Evolutionary conservation across 768 basidiomycete species (phyloP).

Genomic region (Boletus reticulatus): DNA sequence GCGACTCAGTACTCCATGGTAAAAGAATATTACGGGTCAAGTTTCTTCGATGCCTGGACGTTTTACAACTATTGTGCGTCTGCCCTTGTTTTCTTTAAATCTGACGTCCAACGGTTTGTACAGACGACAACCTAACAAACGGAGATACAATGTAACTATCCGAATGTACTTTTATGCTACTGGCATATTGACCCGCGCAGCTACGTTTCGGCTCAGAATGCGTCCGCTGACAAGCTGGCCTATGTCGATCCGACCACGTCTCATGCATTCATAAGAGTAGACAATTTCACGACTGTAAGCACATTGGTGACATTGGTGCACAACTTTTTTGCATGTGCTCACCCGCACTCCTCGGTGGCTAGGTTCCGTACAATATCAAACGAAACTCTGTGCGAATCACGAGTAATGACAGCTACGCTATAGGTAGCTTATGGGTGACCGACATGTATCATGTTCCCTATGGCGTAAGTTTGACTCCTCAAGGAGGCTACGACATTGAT

Average conservation of each 20-base stretch:
- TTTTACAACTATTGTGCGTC: conserved; percentile 57
- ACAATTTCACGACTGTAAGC: conserved; percentile 58
- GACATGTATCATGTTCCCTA: conserved; percentile 67
- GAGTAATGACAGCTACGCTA: conserved; percentile 49
- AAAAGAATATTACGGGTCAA: conserved; percentile 56
- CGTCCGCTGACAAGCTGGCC: conserved; percentile 49
- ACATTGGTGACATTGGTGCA: background rate
- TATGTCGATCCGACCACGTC: conserved; percentile 62
- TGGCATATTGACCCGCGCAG: conserved; percentile 28
- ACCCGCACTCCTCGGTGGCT: background rate
- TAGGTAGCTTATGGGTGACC: conserved; percentile 64
- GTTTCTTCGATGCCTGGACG: conserved; percentile 68
- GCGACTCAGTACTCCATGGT: conserved; percentile 49
- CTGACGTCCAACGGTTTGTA: background rate
- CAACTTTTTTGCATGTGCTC: background rate
- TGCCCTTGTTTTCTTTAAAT: background rate
- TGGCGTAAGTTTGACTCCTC: conserved; percentile 42
- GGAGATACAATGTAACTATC: conserved; percentile 52
- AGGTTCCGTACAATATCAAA: conserved; percentile 46
- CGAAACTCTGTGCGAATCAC: conserved; percentile 69
- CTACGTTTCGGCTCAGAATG: conserved; percentile 46
- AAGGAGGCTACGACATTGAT: background rate
- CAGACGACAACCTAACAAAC: conserved; percentile 70
- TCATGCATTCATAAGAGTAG: conserved; percentile 75
- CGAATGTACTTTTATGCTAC: background rate